Evolutionary conservation across 441 rosid species (phyloP), one percentile per base, ranked within the genome.

Genomic region (Eutrema salsugineum): DNA sequence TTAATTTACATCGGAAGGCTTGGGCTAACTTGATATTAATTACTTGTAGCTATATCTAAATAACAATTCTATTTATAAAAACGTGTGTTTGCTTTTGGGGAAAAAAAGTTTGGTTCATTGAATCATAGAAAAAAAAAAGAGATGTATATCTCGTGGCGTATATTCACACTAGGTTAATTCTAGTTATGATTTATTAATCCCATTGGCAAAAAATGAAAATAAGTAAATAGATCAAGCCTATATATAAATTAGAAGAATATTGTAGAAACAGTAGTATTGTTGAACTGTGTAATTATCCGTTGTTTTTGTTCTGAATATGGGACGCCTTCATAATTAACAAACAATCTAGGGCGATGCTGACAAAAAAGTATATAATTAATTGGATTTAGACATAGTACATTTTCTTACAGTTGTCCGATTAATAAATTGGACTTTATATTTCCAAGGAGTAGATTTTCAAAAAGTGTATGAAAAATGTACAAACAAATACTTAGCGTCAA

Each of bases 61-160:
- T n/a, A n/a, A n/a, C n/a, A n/a, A n/a, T n/a, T n/a, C n/a, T n/a
- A n/a, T n/a, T n/a, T n/a, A n/a, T n/a, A n/a, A n/a, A n/a, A n/a
- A n/a, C n/a, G n/a, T n/a, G n/a, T n/a, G n/a, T n/a, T n/a, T n/a
- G n/a, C n/a, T n/a, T n/a, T n/a, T n/a, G n/a, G n/a, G n/a, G n/a
- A n/a, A n/a, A n/a, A n/a, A n/a, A n/a, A n/a, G 42, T 68, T 5
- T 30, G 55, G 72, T 43, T 55, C 35, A 35, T n/a, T 68, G 72
- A 54, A 44, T 54, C 63, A 55, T 17, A 30, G 7, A 28, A 28
- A 5, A 5, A 5, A 1, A 5, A 42, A 55, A 42, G 4, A 32
- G 33, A 17, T 68, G 35, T 38, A 24, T 24, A 68, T 33, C 15
- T 68, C 54, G 9, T 55, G 43, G 51, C 54, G 3, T 38, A 55